Base-by-base conservation (phyloP, 73 alveolate species). In the Tetrahymena elliotti region DNA sequence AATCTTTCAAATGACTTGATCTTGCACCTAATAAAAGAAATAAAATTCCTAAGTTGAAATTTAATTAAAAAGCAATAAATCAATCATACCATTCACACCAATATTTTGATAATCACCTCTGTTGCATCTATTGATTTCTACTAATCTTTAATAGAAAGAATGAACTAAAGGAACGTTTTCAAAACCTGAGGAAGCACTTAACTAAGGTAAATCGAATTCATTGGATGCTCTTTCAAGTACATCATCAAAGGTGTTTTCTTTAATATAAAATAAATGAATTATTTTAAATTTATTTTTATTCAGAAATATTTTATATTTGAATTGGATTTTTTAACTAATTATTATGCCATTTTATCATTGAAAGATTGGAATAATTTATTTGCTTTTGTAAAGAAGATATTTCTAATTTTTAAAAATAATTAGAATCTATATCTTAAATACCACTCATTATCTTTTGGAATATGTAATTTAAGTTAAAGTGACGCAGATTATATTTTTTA, bases 121-220 rank as follows among this genome's bases (percentile, higher is more conserved):
- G 35, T 38, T 84, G 83, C 94, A 84, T 84, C 94, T 84, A 16
- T 84, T 84, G 5, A 38, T 84, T 84, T 84, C 94, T 33, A 84
- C 35, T 37, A 84, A 84, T 38, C 82, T 38, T 33, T 84, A 2
- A 33, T 84, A 84, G 94, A 84, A 37, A 2, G 83, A 38, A 35
- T 40, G 53, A 18, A 84, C 94, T 84, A 40, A 40, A 38, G 82
- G 83, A 2, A 2, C 3, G 7, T 84, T 40, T 84, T 84, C 94
- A 35, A 27, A 27, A 84, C 94, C 94, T 7, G 94, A 27, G 11
- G 53, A 84, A 33, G 83, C 94, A 84, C 83, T 38, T n/a, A 6
- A 38, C 13, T 84, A 18, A 1, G 94, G 94, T 84, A 84, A 84
- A 33, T 84, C 94, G 83, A 84, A 84, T 84, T 84, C 94, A 22